phyloP scores from a whole-genome alignment of 441 rosid species.

The Gossypium laxum region DNA sequence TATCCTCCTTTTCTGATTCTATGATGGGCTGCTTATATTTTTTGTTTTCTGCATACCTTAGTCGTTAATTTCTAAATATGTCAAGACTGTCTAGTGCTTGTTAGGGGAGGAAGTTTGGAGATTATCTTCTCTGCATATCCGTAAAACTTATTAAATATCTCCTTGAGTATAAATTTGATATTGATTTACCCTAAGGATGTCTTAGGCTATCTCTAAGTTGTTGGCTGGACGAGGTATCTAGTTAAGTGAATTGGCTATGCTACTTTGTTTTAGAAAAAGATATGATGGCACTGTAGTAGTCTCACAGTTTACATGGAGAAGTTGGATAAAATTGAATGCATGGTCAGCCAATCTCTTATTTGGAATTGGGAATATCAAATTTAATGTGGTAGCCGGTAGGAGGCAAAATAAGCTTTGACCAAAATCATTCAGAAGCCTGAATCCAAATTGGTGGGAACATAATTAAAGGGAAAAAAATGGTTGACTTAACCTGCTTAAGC shows the following conservation, averaged over 20 bases:
- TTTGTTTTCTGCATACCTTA: neutral
- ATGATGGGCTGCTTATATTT: neutral
- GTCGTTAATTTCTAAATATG: neutral
- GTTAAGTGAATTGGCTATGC: neutral
- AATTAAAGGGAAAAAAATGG: neutral
- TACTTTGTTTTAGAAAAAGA: neutral
- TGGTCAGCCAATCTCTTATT: neutral
- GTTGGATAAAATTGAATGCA: neutral
- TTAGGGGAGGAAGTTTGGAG: neutral
- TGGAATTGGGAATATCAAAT: neutral
- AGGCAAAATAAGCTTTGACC: neutral
- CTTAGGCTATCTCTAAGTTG: neutral
- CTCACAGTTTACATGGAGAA: neutral
- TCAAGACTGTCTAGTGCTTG: neutral
- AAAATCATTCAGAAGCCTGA: neutral
- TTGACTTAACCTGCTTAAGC: neutral
- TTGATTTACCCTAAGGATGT: neutral
- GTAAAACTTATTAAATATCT: neutral
- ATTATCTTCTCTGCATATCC: neutral
- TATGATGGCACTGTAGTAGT: neutral
- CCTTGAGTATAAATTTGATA: neutral
- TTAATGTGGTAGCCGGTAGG: neutral
- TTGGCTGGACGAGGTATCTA: neutral
- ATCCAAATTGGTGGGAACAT: neutral
- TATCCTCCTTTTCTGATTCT: slow-evolving; percentile 19